These are phyloP conservation scores for Cornus controversa DNA, from an alignment of 148 eudicot species.

Conservation along the genomic window DNA sequence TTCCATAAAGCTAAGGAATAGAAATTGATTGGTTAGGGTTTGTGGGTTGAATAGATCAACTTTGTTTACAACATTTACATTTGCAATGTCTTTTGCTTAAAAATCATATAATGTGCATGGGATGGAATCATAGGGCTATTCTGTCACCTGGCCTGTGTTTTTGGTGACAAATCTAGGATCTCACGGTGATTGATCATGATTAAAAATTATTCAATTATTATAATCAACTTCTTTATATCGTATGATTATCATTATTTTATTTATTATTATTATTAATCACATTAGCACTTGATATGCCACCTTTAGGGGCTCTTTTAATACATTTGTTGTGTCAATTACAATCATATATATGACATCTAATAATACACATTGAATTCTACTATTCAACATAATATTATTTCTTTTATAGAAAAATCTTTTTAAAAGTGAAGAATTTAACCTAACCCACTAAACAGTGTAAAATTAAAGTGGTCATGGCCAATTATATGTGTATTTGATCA, in stretches of 20 bases:
- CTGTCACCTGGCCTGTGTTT: slow-evolving; percentile 15
- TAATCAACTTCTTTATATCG: background rate
- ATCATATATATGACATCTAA: too few relatives aligned
- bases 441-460: background rate
- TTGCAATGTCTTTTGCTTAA: background rate
- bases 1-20: too few relatives aligned
- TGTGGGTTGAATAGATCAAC: background rate
- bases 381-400: background rate
- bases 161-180: slow-evolving; percentile 18
- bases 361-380: background rate
- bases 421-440: too few relatives aligned
- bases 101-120: background rate
- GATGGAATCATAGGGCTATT: slow-evolving; percentile 13
- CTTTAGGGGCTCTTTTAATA: too few relatives aligned
- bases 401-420: background rate
- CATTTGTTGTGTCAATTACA: too few relatives aligned
- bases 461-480: background rate
- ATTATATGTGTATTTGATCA: too few relatives aligned
- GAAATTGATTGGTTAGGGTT: background rate
- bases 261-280: background rate
- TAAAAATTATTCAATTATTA: slow-evolving; percentile 1
- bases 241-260: background rate
- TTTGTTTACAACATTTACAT: too few relatives aligned
- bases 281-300: background rate
- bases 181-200: background rate